Evolutionary conservation across 75 land plant species (phyloP).

Genomic region (Cupressus sempervirens): DNA sequence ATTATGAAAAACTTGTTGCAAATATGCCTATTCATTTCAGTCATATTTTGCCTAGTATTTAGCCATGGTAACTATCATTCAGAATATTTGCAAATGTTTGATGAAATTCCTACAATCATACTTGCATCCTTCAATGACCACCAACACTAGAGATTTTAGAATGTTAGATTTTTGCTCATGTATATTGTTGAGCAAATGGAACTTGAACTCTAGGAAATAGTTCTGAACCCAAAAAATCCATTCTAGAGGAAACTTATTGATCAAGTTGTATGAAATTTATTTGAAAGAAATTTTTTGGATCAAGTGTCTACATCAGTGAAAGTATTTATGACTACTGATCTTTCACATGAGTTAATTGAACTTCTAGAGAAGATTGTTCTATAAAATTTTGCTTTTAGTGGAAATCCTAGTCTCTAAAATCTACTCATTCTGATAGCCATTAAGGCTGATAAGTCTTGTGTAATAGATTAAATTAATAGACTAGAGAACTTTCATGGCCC

Average conservation of each 20-base stretch:
- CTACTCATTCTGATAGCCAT: slow-evolving; percentile 94
- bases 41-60: no score
- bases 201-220: slow-evolving; percentile 88
- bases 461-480: slow-evolving; percentile 95
- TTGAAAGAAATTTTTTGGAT: slow-evolving; percentile 98
- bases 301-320: slow-evolving; percentile 99
- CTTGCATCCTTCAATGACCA: no score
- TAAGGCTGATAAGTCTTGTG: slow-evolving; percentile 91
- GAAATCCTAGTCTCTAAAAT: slow-evolving; percentile 92
- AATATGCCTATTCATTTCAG: no score
- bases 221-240: slow-evolving; percentile 83
- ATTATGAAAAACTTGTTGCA: no score
- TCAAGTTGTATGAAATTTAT: slow-evolving; percentile 98
- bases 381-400: slow-evolving; percentile 98
- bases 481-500: slow-evolving; percentile 99
- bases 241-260: slow-evolving; percentile 94
- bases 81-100: no score
- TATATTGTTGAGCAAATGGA: slow-evolving; percentile 99
- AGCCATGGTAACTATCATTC: no score
- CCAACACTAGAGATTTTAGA: no score
- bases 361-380: slow-evolving; percentile 97
- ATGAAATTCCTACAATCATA: no score
- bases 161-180: slow-evolving; percentile 28
- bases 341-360: slow-evolving; percentile 97
- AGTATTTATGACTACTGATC: slow-evolving; percentile 99